Percentiles rank a stretch among this genome's conserved stretches.
Evolutionary conservation across 2,329 filamentous ascomycete species (phyloP).

Genomic region (Chaetomiaceae sp.): DNA sequence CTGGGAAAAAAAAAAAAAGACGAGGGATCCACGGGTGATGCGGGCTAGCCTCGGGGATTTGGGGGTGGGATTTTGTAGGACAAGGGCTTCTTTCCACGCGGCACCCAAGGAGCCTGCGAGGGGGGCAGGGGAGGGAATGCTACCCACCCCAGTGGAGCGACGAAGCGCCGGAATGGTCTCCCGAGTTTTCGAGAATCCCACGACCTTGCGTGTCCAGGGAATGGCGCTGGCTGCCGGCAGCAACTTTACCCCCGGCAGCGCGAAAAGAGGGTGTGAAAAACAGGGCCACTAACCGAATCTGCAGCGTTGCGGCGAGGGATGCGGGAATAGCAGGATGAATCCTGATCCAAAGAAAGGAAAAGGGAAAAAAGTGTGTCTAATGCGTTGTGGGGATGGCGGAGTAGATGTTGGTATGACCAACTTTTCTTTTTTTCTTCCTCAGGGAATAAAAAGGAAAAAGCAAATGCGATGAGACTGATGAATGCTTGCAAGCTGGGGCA

Average conservation of each 20-base stretch:
- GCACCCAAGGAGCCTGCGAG: slow-evolving; percentile 22
- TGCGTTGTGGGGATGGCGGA: slow-evolving; percentile 21
- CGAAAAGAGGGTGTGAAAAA: slow-evolving; percentile 2
- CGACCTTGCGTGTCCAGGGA: slow-evolving; percentile 29
- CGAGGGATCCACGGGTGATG: slow-evolving; percentile 47
- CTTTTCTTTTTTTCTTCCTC: slow-evolving; percentile 24
- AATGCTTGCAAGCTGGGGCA: slow-evolving; percentile 20
- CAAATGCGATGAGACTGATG: slow-evolving; percentile 25
- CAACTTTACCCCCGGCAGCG: slow-evolving; percentile 7
- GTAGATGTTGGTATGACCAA: slow-evolving; percentile 33
- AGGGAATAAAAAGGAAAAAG: slow-evolving; percentile 24
- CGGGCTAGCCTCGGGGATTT: slow-evolving; percentile 41
- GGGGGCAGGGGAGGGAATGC: slow-evolving; percentile 18
- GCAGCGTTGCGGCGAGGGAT: slow-evolving; percentile 26
- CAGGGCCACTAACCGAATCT: slow-evolving; percentile 25
- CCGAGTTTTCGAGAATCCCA: slow-evolving; percentile 36
- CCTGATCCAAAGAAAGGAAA: slow-evolving; percentile 8
- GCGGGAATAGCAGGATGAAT: slow-evolving; percentile 20
- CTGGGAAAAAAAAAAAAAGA: slow-evolving; percentile 32
- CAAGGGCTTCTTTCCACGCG: slow-evolving; percentile 24
- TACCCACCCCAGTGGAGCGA: slow-evolving; percentile 23
- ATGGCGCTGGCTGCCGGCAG: slow-evolving; percentile 1
- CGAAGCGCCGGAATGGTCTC: slow-evolving; percentile 33
- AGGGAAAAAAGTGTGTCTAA: slow-evolving; percentile 5
- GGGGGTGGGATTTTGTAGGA: slow-evolving; percentile 26